phyloP scores from a whole-genome alignment of 225 moss, liverwort and hornwort genomes.

The Physcomitrellopsis africana region DNA sequence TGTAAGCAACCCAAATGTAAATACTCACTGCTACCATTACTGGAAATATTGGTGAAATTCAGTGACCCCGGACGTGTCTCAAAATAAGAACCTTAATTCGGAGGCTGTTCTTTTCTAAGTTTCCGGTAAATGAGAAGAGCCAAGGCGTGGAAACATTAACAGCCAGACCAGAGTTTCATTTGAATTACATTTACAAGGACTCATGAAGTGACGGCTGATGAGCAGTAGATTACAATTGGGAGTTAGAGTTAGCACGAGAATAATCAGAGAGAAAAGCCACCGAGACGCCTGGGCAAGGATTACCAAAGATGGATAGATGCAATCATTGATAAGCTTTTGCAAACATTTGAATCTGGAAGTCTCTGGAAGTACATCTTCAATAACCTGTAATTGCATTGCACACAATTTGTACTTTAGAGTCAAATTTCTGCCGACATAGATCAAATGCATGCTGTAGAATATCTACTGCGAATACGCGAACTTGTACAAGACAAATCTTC shows the following conservation, averaged over 20 bases:
- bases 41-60: background rate
- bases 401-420: background rate
- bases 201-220: background rate
- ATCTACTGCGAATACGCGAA: background rate
- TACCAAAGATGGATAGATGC: slow-evolving; percentile 47
- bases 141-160: no score
- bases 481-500: background rate
- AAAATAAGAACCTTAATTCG: background rate
- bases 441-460: background rate
- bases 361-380: slow-evolving; percentile 49
- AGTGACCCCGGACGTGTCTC: background rate
- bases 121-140: no score
- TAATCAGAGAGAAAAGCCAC: background rate
- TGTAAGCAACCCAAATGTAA: background rate
- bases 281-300: background rate
- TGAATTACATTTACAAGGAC: background rate
- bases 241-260: background rate
- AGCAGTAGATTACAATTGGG: background rate
- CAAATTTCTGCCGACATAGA: background rate
- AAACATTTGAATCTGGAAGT: slow-evolving; percentile 38
- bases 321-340: slow-evolving; percentile 42
- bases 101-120: no score
- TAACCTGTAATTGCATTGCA: slow-evolving; percentile 29
- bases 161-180: background rate
- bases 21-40: background rate